Evolutionary conservation across 306 rosid genomes (phyloP), one percentile per base, ranked within the genome.

Genomic region (Dalbergia oliveri): DNA sequence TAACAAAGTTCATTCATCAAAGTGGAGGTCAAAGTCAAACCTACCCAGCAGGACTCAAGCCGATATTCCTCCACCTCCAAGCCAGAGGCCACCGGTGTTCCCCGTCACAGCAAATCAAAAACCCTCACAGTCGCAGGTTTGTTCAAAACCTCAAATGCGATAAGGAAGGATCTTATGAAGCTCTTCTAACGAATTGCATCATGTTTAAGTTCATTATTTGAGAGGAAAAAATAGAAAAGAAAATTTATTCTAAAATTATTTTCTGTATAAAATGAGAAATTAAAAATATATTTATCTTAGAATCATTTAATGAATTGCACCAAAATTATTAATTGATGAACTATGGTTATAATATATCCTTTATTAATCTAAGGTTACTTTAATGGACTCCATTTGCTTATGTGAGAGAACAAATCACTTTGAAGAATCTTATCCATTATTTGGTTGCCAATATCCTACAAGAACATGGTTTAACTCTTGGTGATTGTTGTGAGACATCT

Each of bases 21-120:
- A 53, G 79, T 65, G 74, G 66, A 77, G 47, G 68, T 77, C 81
- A n/a, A 56, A 49, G 43, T 15, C 67, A 43, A 69, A n/a, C 43
- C 56, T 45, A 33, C 34, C 23, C 3, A 37, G 35, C 54, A 13
- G 31, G 21, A 66, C 4, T 1, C 41, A 54, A 54, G 23, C 60
- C n/a, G 0, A 50, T 15, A 12, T 14, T 49, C 6, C 57, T 13
- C 19, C 57, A 14, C n/a, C 57, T 6, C 16, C 57, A 50, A 50
- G 8, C 16, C 18, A 50, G 57, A 50, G 0, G 18, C 16, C 14
- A 49, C 54, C 16, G 54, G 18, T 14, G 57, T 1, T 50, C 16
- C 57, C 57, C 14, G 14, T 13, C 5, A n/a, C 18, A 12, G 5
- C 53, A 5, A 47, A 47, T 47, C 53, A 47, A 47, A 11, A 13